Percentiles rank a stretch among this genome's conserved stretches.
These are phyloP conservation scores for Trypanosoma melophagium DNA, from an alignment of 208 protist genomes.

Conservation along the genomic window DNA sequence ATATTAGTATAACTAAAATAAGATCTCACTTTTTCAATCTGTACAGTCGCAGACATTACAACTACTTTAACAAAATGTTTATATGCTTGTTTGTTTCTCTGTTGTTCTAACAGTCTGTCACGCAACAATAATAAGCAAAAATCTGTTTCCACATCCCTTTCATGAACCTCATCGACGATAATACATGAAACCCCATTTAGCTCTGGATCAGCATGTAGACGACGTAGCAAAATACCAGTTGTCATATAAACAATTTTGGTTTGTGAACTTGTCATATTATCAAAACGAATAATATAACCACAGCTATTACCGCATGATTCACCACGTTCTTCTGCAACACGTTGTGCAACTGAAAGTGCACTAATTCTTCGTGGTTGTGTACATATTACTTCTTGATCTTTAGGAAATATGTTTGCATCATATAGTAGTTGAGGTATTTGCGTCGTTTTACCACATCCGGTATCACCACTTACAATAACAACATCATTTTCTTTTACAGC, in stretches of 20 bases:
- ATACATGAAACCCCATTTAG: slow-evolving; percentile 81
- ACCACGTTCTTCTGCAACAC: slow-evolving; percentile 84
- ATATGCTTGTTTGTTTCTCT: slow-evolving; percentile 36
- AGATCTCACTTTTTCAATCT: slow-evolving; percentile 64
- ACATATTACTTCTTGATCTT: slow-evolving; percentile 66
- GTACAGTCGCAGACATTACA: slow-evolving; percentile 95
- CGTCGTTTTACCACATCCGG: slow-evolving; percentile 97
- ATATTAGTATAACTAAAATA: slow-evolving; percentile 61
- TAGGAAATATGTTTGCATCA: slow-evolving; percentile 64
- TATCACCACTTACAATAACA: slow-evolving; percentile 94
- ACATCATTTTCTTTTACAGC: slow-evolving; percentile 62
- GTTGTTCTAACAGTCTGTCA: slow-evolving; percentile 60
- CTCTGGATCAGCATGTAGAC: slow-evolving; percentile 93
- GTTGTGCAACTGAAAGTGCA: slow-evolving; percentile 87
- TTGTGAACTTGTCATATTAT: slow-evolving; percentile 62
- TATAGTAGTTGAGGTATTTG: slow-evolving; percentile 90
- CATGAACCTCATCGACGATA: slow-evolving; percentile 89
- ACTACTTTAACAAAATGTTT: slow-evolving; percentile 93
- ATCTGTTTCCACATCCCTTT: slow-evolving; percentile 85
- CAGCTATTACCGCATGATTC: slow-evolving; percentile 83
- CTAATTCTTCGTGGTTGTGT: slow-evolving; percentile 91
- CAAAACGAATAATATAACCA: slow-evolving; percentile 90
- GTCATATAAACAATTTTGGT: slow-evolving; percentile 98
- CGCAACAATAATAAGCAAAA: slow-evolving; percentile 78
- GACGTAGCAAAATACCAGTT: slow-evolving; percentile 97